Base-by-base conservation (phyloP, 2,329 filamentous ascomycete species). In the Aotearoamyces nothofagi region DNA sequence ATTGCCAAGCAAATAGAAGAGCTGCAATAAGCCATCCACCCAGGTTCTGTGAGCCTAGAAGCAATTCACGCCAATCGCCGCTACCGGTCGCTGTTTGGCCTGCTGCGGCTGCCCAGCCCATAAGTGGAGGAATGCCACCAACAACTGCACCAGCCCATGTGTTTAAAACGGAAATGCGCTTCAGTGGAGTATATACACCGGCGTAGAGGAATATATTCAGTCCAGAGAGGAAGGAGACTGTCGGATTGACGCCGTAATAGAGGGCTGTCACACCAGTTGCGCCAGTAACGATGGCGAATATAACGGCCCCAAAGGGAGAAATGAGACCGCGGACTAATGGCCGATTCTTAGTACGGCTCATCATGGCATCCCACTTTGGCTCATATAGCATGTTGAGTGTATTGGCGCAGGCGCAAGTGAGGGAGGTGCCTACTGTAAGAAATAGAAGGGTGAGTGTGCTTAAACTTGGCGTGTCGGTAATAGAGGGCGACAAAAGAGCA, bases 371-470 rank as follows among this genome's bases (percentile, higher is more conserved):
- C 47, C 86, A 86, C 34, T 75, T 65, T 7, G 76, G 80, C 55
- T 98, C 90, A 55, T 94, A 84, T 33, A 94, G 72, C 90, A 98
- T 98, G 55, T 98, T 98, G 40, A 96, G 63, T 2, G 90, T 72
- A 51, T 98, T 98, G 24, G 90, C 90, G 34, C 79, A 82, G 24
- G 86, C 83, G n/a, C 73, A 80, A 51, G 82, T 90, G 12, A 94
- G 65, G 4, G 86, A 74, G 0, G 90, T 96, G 34, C 90, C 87
- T 4, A 72, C 72, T 1, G 87, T 93, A 29, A 98, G 72, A 60
- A 93, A 96, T 29, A 92, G 64, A 11, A 96, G 75, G 6, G 90
- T 98, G 30, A 96, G 63, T 2, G 90, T 83, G 36, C 81, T 92
- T 24, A 94, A 68, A 11, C 83, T 90, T 1, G 90, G 84, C 5